Evolutionary conservation across 83 land plant genomes (phyloP), one percentile per base, ranked within the genome.

Genomic region (Thuja plicata): DNA sequence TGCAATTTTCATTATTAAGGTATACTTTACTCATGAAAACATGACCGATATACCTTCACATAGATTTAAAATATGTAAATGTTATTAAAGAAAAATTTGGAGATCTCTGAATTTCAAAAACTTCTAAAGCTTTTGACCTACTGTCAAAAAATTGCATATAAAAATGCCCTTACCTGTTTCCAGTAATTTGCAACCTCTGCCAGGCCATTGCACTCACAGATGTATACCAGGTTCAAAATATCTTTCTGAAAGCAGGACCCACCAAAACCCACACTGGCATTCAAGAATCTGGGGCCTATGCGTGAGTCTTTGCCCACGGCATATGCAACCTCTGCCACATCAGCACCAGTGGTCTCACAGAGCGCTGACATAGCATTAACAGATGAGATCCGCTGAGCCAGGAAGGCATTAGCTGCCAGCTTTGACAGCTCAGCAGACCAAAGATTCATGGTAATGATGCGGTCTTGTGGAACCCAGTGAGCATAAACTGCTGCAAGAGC

Each of bases 171-270:
- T 40, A 95, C 96, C 74, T 92, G 95, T 84, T 94, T 92, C 96
- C 96, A 95, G 93, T 95, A 95, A 66, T 94, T 90, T 32, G 96
- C 96, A 19, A 94, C 96, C 87, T 94, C 96, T 16, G 91, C 88
- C 34, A 95, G 93, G 60, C 96, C 96, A 90, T 95, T 95, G 91
- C 96, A 95, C 89, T 95, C 96, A 85, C 96, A 95, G 89, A 95
- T 95, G 91, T 95, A 95, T 17, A 95, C 96, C 90, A 95, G 86
- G 81, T 95, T 95, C 78, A 95, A 90, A 46, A 94, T 94, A 77
- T 93, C 96, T 89, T 94, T 94, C 80, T 94, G 96, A 90, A 94
- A 94, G 89, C 94, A 94, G 24, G 94, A 92, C 11, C 95, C 95
- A 52, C 95, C 95, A 52, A 93, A 93, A 54, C 95, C 93, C 24